Conservation (phyloP, 495 filamentous ascomycete species). For the Aspergillus sparsus region DNA sequence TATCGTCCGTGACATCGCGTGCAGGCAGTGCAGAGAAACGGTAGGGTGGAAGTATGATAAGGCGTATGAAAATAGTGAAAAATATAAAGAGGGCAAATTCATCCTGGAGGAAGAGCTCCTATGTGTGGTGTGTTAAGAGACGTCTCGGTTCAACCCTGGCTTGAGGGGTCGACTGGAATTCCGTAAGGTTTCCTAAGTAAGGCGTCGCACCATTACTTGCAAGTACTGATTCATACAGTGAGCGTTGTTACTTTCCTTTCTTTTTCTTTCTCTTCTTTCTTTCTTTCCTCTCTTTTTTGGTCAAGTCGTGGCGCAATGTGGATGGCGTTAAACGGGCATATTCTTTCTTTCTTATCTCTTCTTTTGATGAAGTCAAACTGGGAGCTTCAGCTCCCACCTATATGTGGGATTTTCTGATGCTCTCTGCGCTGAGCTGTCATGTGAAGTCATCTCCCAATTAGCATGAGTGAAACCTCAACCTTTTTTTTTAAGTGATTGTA, state of each 20-base stretch:
- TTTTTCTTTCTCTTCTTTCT: too few relatives aligned
- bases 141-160: not conserved
- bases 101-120: constrained; percentile 94
- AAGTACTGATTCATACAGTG: constrained; percentile 23
- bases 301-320: constrained; percentile 17
- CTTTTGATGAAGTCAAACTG: constrained; percentile 8
- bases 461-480: not conserved
- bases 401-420: constrained; percentile 2
- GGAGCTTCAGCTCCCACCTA: not conserved
- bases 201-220: constrained; percentile 11
- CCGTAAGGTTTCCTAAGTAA: constrained; percentile 14
- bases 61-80: constrained; percentile 86
- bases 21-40: constrained; percentile 83
- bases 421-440: not conserved
- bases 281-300: constrained; percentile 3
- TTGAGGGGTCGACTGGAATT: constrained; percentile 2
- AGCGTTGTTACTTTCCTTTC: too few relatives aligned
- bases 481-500: not conserved
- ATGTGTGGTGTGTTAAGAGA: constrained; percentile 63
- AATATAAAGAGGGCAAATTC: constrained; percentile 98
- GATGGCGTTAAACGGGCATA: constrained; percentile 40
- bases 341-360: constrained; percentile 28
- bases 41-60: constrained; percentile 99
- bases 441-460: not conserved
- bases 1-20: constrained; percentile 88